Percentiles rank a stretch among this genome's conserved stretches.
Evolutionary conservation across 108 stramenopile genomes (phyloP).

Genomic region (Skeletonema costatum): DNA sequence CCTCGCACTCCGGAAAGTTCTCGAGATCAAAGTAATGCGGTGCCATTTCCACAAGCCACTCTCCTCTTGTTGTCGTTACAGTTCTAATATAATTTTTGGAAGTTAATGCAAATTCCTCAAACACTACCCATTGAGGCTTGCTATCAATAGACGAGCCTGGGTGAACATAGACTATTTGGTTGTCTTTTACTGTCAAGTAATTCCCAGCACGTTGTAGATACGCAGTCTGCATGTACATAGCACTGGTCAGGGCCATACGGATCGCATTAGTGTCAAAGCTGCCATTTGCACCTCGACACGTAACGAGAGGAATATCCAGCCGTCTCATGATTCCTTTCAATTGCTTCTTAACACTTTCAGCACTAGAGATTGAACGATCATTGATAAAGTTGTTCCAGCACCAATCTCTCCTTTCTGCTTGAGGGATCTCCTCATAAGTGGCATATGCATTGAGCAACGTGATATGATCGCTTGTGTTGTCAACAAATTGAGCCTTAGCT

Average conservation of each 20-base stretch:
- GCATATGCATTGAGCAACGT: slow-evolving; percentile 96
- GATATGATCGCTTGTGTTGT: slow-evolving; percentile 96
- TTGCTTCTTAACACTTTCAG: slow-evolving; percentile 92
- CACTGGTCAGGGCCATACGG: slow-evolving; percentile 86
- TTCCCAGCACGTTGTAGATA: slow-evolving; percentile 91
- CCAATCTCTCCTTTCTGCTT: slow-evolving; percentile 91
- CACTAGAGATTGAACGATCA: slow-evolving; percentile 90
- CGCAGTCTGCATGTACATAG: slow-evolving; percentile 97
- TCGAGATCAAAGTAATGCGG: slow-evolving; percentile 99
- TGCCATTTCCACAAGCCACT: slow-evolving; percentile 97
- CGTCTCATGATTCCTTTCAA: slow-evolving; percentile 89
- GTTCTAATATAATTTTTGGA: slow-evolving; percentile 98
- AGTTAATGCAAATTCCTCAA: slow-evolving; percentile 98
- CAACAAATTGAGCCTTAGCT: slow-evolving; percentile 97
- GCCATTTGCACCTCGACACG: slow-evolving; percentile 78
- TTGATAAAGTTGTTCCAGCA: slow-evolving; percentile 99
- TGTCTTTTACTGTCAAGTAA: slow-evolving; percentile 98
- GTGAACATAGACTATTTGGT: slow-evolving; percentile 96
- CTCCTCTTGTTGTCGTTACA: slow-evolving; percentile 89
- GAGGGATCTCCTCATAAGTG: slow-evolving; percentile 86
- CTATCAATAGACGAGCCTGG: slow-evolving; percentile 89
- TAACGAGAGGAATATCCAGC: slow-evolving; percentile 84
- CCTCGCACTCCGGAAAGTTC: slow-evolving; percentile 96
- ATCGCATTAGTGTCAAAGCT: slow-evolving; percentile 90
- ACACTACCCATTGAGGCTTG: slow-evolving; percentile 97